phyloP scores from a whole-genome alignment of 192 early-diverging fungal species.

The Mortierella hygrophila region DNA sequence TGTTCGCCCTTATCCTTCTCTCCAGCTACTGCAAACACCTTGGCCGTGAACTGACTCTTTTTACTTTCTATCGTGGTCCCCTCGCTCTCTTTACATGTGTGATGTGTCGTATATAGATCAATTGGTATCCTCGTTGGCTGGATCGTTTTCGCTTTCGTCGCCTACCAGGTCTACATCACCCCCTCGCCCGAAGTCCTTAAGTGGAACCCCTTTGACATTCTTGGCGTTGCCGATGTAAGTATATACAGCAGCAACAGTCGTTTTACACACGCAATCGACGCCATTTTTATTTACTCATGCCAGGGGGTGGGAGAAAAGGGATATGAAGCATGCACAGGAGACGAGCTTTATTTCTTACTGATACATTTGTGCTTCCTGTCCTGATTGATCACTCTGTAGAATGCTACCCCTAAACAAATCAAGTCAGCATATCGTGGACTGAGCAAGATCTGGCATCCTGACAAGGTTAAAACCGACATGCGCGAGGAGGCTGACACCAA shows the following conservation, averaged over 20 bases:
- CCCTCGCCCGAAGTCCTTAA: conserved; percentile 70
- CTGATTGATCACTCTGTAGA: conserved; percentile 25
- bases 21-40: not conserved
- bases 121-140: conserved; percentile 72
- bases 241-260: not conserved
- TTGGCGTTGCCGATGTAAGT: conserved; percentile 80
- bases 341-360: not conserved
- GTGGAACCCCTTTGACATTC: conserved; percentile 97
- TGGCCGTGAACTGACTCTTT: not conserved
- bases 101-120: conserved; percentile 27
- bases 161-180: conserved; percentile 75
- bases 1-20: not conserved
- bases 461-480: conserved; percentile 78
- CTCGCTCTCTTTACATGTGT: not conserved
- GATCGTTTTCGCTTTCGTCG: conserved; percentile 73
- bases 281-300: not conserved
- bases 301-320: not conserved
- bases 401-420: conserved; percentile 57
- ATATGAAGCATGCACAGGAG: not conserved
- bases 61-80: not conserved
- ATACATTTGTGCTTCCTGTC: not conserved
- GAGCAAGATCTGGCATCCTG: conserved; percentile 75
- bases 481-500: conserved; percentile 77
- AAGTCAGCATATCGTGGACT: conserved; percentile 66
- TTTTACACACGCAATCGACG: not conserved